Conservation (phyloP, 2,329 filamentous ascomycete genomes). For the Penicillium sp. region DNA sequence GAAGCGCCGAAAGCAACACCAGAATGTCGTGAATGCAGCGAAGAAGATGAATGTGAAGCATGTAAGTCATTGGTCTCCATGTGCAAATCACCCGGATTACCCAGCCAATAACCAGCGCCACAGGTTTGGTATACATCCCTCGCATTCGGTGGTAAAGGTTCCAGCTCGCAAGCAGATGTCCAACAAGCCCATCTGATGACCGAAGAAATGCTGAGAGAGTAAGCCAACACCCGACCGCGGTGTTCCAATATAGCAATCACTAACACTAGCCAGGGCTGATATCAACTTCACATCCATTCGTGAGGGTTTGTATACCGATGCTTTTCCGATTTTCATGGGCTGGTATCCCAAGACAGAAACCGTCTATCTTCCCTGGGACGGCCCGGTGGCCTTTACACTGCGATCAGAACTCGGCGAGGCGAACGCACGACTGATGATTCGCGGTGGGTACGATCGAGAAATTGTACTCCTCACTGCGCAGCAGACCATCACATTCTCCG, state of each 20-base stretch:
- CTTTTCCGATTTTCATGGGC: constrained; percentile 56
- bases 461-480: constrained; percentile 41
- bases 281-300: constrained; percentile 54
- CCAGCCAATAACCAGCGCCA: constrained; percentile 41
- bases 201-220: constrained; percentile 50
- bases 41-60: constrained; percentile 50
- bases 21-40: constrained; percentile 53
- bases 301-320: constrained; percentile 59
- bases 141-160: constrained; percentile 50
- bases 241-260: not conserved
- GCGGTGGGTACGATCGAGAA: constrained; percentile 36
- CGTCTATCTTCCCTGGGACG: constrained; percentile 39
- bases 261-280: constrained; percentile 28
- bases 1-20: constrained; percentile 48
- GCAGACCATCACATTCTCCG: constrained; percentile 33
- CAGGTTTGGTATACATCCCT: constrained; percentile 57
- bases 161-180: constrained; percentile 47
- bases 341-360: constrained; percentile 37
- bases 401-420: constrained; percentile 55
- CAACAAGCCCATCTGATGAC: constrained; percentile 59
- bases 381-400: constrained; percentile 50
- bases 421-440: constrained; percentile 49
- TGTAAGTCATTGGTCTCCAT: constrained; percentile 47
- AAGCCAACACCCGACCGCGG: constrained; percentile 4
- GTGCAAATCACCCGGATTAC: constrained; percentile 30